A percentile compares a stretch with the other conserved stretches of the same genome.
phyloP scores from a whole-genome alignment of 2,329 filamentous ascomycete genomes.

The Aureobasidium sp. region DNA sequence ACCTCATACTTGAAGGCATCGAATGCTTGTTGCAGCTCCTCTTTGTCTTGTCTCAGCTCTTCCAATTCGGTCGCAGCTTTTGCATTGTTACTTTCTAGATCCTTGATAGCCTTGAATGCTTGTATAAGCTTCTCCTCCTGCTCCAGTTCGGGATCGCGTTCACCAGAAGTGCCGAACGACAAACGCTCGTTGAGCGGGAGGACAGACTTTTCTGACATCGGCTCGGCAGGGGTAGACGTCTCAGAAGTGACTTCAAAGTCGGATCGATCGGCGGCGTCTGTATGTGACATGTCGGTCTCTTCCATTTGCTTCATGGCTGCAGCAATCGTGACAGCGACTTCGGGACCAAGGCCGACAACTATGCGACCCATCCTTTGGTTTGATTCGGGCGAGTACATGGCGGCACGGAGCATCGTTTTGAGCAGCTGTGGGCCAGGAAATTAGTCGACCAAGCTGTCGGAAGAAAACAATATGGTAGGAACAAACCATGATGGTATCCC shows the following conservation, averaged over 20 bases:
- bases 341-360: constrained; percentile 31
- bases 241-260: constrained; percentile 19
- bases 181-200: neutral
- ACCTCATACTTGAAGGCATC: constrained; percentile 41
- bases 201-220: neutral
- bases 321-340: constrained; percentile 33
- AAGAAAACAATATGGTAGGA: neutral
- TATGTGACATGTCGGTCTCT: constrained; percentile 17
- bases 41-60: constrained; percentile 34
- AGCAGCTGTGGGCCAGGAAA: constrained; percentile 28
- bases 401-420: constrained; percentile 42
- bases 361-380: constrained; percentile 42
- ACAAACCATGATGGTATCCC: constrained; percentile 29
- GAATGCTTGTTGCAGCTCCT: constrained; percentile 42
- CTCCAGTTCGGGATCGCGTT: constrained; percentile 40
- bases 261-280: constrained; percentile 25
- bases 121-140: constrained; percentile 44
- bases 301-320: constrained; percentile 35
- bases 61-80: constrained; percentile 38
- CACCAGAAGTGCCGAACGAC: constrained; percentile 20
- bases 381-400: constrained; percentile 41
- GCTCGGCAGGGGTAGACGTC: constrained; percentile 15
- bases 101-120: constrained; percentile 40
- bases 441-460: neutral
- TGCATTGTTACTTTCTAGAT: constrained; percentile 34